Evolutionary conservation across 768 basidiomycete genomes (phyloP).

Genomic region (Boletus rex-veris): DNA sequence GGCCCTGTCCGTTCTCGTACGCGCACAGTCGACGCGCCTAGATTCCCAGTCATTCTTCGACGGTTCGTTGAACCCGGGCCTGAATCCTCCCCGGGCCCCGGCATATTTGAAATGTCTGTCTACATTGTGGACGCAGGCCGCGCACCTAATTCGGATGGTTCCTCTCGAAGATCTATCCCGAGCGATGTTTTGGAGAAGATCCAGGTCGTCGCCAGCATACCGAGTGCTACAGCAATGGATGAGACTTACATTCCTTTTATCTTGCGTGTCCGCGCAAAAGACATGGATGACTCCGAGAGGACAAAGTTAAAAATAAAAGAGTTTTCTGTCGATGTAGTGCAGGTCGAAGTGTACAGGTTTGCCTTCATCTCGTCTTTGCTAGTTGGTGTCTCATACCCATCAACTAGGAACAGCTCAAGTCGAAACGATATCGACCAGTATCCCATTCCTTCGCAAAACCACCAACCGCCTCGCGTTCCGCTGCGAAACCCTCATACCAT

Average conservation of each 20-base stretch:
- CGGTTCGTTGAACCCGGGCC: conserved; percentile 50
- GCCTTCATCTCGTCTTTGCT: conserved; percentile 16
- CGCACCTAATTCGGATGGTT: conserved; percentile 10
- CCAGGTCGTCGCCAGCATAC: conserved; percentile 61
- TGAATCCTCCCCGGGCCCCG: conserved; percentile 26
- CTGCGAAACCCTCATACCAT: conserved; percentile 54
- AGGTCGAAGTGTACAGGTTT: conserved; percentile 67
- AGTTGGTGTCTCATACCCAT: conserved; percentile 5
- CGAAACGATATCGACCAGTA: conserved; percentile 41
- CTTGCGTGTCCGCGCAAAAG: conserved; percentile 58
- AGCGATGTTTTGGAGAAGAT: conserved; percentile 55
- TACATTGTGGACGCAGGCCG: conserved; percentile 44
- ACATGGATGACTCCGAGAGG: conserved; percentile 46
- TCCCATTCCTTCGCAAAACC: conserved; percentile 51
- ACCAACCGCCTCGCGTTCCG: conserved; percentile 64
- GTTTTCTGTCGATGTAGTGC: conserved; percentile 55
- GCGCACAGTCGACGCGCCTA: conserved; percentile 39
- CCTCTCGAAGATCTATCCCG: conserved; percentile 40
- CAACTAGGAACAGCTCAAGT: conserved; percentile 40
- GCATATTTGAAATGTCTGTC: conserved; percentile 33
- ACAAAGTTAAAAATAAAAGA: conserved; percentile 53
- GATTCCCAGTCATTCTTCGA: conserved; percentile 43
- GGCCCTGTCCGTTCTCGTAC: conserved; percentile 49
- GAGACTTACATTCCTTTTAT: conserved; percentile 50
- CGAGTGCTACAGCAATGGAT: conserved; percentile 48